Percentiles rank a stretch among this genome's conserved stretches.
These are phyloP conservation scores for Sphagnum magellanicum DNA, from an alignment of 228 moss, liverwort and hornwort species.

Conservation along the genomic window DNA sequence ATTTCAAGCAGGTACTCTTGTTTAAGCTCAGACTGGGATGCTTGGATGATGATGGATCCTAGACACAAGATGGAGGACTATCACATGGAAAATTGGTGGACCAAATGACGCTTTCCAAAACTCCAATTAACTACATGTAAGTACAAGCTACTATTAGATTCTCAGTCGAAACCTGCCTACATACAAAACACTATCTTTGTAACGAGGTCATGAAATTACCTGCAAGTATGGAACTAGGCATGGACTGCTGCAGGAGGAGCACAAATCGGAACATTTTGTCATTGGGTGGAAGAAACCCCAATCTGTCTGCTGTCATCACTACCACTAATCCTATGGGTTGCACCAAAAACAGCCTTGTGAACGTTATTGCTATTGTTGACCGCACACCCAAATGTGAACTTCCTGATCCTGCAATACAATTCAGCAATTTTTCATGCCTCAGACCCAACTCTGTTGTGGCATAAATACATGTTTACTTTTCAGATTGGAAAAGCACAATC, in stretches of 20 bases:
- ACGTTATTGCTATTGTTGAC: conserved; percentile 30
- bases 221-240: conserved; percentile 51
- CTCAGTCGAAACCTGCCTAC: no score
- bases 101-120: no score
- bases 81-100: neutral
- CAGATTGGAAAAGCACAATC: neutral
- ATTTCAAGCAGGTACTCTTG: no score
- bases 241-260: conserved; percentile 42
- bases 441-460: neutral
- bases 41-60: no score
- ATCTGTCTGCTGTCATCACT: conserved; percentile 26
- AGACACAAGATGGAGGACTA: neutral
- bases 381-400: conserved; percentile 38
- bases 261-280: conserved; percentile 55
- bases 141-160: no score
- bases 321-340: conserved; percentile 24
- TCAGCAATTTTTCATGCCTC: neutral
- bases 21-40: no score
- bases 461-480: neutral
- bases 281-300: conserved; percentile 35
- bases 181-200: no score
- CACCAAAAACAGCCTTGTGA: conserved; percentile 22
- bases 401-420: conserved; percentile 24
- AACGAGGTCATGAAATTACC: conserved; percentile 11
- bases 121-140: no score